These are phyloP conservation scores for Paxillus ammoniavirescens DNA, from an alignment of 768 basidiomycete genomes.

Conservation along the genomic window DNA sequence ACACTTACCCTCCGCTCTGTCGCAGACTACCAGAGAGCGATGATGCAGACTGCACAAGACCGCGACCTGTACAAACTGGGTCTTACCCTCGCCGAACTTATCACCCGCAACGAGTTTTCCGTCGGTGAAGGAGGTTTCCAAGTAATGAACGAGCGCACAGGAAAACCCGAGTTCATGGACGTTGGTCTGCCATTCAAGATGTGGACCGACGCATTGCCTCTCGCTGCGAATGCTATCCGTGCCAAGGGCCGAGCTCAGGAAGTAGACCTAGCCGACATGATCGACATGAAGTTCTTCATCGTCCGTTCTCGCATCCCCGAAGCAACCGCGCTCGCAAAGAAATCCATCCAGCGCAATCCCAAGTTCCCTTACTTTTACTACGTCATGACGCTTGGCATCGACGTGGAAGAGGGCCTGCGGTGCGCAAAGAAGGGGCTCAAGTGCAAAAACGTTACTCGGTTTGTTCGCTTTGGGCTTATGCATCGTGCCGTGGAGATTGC, in stretches of 20 bases:
- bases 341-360: slow-evolving; percentile 52
- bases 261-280: slow-evolving; percentile 56
- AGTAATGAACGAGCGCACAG: slow-evolving; percentile 40
- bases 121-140: slow-evolving; percentile 58
- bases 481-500: slow-evolving; percentile 65
- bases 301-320: slow-evolving; percentile 48
- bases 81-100: slow-evolving; percentile 44
- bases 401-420: slow-evolving; percentile 51
- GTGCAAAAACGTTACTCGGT: slow-evolving; percentile 51
- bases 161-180: slow-evolving; percentile 39
- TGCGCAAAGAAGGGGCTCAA: slow-evolving; percentile 67
- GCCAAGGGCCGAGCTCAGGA: slow-evolving; percentile 40
- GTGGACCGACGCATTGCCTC: slow-evolving; percentile 59
- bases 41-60: slow-evolving; percentile 48
- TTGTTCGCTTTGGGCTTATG: slow-evolving; percentile 54
- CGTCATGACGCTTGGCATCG: slow-evolving; percentile 49
- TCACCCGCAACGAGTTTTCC: slow-evolving; percentile 60
- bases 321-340: slow-evolving; percentile 46
- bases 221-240: slow-evolving; percentile 57
- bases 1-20: slow-evolving; percentile 40
- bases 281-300: slow-evolving; percentile 61
- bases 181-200: slow-evolving; percentile 57
- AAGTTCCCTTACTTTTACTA: slow-evolving; percentile 65
- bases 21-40: slow-evolving; percentile 48
- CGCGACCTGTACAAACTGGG: slow-evolving; percentile 53